Base-by-base conservation (phyloP, 1,139 yeast genomes). In the Candida mesenterica region DNA sequence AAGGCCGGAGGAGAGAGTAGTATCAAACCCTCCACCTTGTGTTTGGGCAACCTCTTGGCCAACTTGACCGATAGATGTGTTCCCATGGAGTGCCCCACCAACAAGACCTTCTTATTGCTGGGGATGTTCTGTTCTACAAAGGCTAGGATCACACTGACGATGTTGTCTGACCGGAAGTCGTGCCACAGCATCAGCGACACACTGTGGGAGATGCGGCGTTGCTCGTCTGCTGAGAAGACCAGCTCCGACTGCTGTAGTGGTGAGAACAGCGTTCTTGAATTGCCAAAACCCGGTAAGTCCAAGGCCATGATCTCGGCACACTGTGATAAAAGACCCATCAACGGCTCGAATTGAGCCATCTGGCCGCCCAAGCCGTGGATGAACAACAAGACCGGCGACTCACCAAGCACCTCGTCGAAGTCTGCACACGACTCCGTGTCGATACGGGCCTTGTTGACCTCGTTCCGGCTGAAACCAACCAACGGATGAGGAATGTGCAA, bases 361-460 rank as follows among this genome's bases (percentile, higher is more conserved):
- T 82, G 90, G 6, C 94, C 94, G 1, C 94, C 94, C 30, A 84
- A 59, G 0, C 94, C 94, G 55, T 84, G 94, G 15, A 84, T 50
- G 36, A 84, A 73, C 10, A 84, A 63, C 10, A 82, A 55, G 4
- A 77, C 62, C 0, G 94, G 92, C 33, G 80, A 58, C 15, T 65
- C 67, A 17, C 63, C 59, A 28, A 77, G 58, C 34, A 71, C 71
- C 31, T 48, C 57, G 27, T 32, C 37, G 24, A 22, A 22, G 10
- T 22, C 17, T 4, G 28, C 17, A 4, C 17, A 5, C 5, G 5
- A 12, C 4, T 5, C 14, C 5, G 15, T 14, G 10, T 17, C 17
- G 5, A 25, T 25, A 13, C 28, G 12, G 5, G 17, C 28, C 10
- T 25, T 25, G 14, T 25, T 25, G 15, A 25, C 18, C 40, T 57